Conservation (phyloP, 495 filamentous ascomycete species). For the Chaetomium tenue region DNA sequence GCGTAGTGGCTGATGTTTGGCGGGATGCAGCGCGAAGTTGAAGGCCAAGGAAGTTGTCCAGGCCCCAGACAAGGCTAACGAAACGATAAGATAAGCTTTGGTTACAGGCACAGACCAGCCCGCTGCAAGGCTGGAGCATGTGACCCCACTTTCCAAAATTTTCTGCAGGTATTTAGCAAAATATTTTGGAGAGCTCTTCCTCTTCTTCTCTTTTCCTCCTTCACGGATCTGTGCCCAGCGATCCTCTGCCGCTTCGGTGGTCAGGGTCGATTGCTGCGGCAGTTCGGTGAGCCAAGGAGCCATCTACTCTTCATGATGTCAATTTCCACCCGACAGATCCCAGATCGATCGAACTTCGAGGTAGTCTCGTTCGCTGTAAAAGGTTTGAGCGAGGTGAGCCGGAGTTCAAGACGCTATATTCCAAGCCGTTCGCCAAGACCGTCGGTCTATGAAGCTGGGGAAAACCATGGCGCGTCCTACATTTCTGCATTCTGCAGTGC, state of each 20-base stretch:
- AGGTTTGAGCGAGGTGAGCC: slow-evolving; percentile 51
- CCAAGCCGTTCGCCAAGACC: slow-evolving; percentile 78
- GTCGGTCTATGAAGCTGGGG: slow-evolving; percentile 78
- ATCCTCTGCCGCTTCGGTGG: slow-evolving; percentile 59
- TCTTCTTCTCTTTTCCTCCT: slow-evolving; percentile 46
- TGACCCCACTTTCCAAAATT: slow-evolving; percentile 30
- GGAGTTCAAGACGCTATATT: slow-evolving; percentile 73
- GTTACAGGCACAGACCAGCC: no score
- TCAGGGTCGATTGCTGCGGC: slow-evolving; percentile 74
- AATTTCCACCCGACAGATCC: slow-evolving; percentile 94
- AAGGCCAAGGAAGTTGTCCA: background rate
- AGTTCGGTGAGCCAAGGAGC: slow-evolving; percentile 86
- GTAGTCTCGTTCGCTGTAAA: slow-evolving; percentile 65
- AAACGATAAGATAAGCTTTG: slow-evolving; percentile 32
- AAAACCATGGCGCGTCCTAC: slow-evolving; percentile 78
- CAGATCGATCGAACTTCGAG: slow-evolving; percentile 62
- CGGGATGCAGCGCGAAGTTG: slow-evolving; percentile 11
- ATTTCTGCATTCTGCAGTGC: slow-evolving; percentile 40
- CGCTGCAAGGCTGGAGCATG: slow-evolving; percentile 5
- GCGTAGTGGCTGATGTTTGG: background rate
- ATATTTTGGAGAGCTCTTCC: slow-evolving; percentile 4
- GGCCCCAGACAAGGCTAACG: background rate
- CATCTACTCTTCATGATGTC: slow-evolving; percentile 67
- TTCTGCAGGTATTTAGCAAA: slow-evolving; percentile 31
- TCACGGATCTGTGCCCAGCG: slow-evolving; percentile 79